A percentile compares a stretch with the other conserved stretches of the same genome.
These are phyloP conservation scores for Cladophialophora carrionii DNA, from an alignment of 2,329 filamentous ascomycete genomes.

Conservation along the genomic window DNA sequence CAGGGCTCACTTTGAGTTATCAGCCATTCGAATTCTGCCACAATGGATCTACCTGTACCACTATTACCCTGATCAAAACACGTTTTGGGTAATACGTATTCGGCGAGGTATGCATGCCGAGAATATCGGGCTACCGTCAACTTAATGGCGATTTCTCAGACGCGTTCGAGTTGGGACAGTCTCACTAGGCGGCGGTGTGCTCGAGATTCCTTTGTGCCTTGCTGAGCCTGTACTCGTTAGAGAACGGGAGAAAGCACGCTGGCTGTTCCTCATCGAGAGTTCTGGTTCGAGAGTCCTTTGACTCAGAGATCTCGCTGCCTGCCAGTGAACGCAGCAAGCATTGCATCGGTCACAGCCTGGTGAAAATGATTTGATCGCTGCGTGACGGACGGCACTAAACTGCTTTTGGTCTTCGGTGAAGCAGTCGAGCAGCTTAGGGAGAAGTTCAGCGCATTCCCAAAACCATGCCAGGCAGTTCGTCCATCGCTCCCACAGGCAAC, in stretches of 20 bases:
- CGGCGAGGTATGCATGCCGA: not conserved
- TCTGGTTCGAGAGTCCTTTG: not conserved
- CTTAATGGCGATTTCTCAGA: not conserved
- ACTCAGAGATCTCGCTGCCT: not conserved
- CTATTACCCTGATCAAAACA: not conserved
- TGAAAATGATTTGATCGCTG: not conserved
- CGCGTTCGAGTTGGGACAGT: not conserved
- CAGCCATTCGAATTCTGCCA: not conserved
- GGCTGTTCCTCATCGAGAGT: not conserved
- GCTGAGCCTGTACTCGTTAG: not conserved
- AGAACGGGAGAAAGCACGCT: not conserved
- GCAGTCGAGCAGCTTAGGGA: not conserved
- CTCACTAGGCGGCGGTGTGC: not conserved
- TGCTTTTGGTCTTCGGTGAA: slow-evolving; percentile 9
- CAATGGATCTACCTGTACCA: not conserved
- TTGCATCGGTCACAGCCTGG: not conserved
- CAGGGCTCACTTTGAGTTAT: not conserved
- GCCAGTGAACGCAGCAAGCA: too few species aligned
- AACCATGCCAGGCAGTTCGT: slow-evolving; percentile 9
- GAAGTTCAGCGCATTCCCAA: slow-evolving; percentile 4
- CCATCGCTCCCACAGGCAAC: slow-evolving; percentile 3
- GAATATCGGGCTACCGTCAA: not conserved
- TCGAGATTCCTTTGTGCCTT: not conserved
- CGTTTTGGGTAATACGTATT: not conserved
- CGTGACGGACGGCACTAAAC: slow-evolving; percentile 13